Conservation (phyloP, 192 early-diverging fungal genomes). For the Phlyctochytrium planicorne region DNA sequence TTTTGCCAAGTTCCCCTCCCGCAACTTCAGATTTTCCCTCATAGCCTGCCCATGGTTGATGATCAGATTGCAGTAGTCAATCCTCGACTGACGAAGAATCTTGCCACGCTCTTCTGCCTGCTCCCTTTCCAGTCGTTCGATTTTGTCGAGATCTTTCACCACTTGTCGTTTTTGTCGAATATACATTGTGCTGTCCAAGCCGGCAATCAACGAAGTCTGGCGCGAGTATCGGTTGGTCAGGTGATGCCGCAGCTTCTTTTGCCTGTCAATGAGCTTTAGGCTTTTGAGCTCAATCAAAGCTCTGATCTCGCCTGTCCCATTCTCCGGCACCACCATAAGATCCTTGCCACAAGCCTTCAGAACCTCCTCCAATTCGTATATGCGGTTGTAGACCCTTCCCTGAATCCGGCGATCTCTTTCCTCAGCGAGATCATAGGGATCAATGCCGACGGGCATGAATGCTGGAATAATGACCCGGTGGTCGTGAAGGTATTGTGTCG, state of each 20-base stretch:
- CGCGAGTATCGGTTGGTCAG: slow-evolving; percentile 19
- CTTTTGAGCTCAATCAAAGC: slow-evolving; percentile 88
- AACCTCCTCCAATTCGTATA: slow-evolving; percentile 60
- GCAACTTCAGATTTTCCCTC: slow-evolving; percentile 17
- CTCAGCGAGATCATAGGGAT: slow-evolving; percentile 68
- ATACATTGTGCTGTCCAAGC: background rate
- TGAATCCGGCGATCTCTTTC: slow-evolving; percentile 78
- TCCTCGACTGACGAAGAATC: slow-evolving; percentile 59
- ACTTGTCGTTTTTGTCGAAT: background rate
- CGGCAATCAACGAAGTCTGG: background rate
- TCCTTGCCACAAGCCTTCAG: background rate
- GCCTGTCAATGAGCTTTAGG: slow-evolving; percentile 75
- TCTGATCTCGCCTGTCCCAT: too few species aligned
- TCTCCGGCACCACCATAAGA: too few species aligned
- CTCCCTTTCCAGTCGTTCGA: background rate
- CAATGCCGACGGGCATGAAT: slow-evolving; percentile 68
- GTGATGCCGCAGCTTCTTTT: slow-evolving; percentile 26
- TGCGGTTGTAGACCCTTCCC: slow-evolving; percentile 72
- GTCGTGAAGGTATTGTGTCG: background rate
- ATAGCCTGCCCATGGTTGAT: background rate
- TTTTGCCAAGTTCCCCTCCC: slow-evolving; percentile 66
- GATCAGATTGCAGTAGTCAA: slow-evolving; percentile 55
- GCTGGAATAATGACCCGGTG: slow-evolving; percentile 30
- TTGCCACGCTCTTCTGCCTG: background rate
- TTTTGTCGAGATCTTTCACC: background rate